Base-by-base conservation (phyloP, 2,329 filamentous ascomycete species). In the Lizonia empirigonia region DNA sequence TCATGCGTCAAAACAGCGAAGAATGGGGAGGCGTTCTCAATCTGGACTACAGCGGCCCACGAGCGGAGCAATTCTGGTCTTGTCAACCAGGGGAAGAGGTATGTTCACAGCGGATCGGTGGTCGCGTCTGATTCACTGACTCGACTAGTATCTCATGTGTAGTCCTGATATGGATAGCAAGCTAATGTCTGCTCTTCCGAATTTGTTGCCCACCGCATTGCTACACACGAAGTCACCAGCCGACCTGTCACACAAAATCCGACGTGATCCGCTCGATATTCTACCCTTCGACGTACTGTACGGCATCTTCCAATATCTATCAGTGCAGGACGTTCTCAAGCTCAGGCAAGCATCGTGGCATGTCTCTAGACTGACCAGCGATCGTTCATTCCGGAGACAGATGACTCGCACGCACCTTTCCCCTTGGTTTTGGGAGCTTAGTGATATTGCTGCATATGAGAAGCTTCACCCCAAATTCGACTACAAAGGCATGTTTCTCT, bases 381-480 rank as follows among this genome's bases (percentile, higher is more conserved):
- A 53, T 8, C 13, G 20, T 6, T 7, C 23, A 6, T 62, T 62
- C 40, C 63, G 62, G 59, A 50, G 41, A 47, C 33, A 48, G 12
- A 56, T 59, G 50, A 49, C 58, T 4, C 55, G 50, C 13, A 9
- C 16, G 2, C 52, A 53, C 29, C 49, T 64, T 12, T 13, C 44
- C 19, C 50, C 56, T 2, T 65, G 58, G 55, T 60, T 64, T 18
- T 53, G 48, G 40, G 59, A 60, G n/a, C n/a, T n/a, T n/a, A n/a
- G n/a, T n/a, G 35, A 20, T 7, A 16, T 56, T 2, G 10, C 56
- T 4, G 12, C 10, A 1, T 27, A 46, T 4, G 37, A 44, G 10
- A 30, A 30, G 1, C 37, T 35, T 18, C 35, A 41, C 2, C 45
- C 49, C 1, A 42, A 53, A 3, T 44, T 59, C n/a, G 50, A 66